A percentile compares a stretch with the other conserved stretches of the same genome.
Conservation (phyloP, 495 filamentous ascomycete genomes). For the Aspergillus ellipticus region DNA sequence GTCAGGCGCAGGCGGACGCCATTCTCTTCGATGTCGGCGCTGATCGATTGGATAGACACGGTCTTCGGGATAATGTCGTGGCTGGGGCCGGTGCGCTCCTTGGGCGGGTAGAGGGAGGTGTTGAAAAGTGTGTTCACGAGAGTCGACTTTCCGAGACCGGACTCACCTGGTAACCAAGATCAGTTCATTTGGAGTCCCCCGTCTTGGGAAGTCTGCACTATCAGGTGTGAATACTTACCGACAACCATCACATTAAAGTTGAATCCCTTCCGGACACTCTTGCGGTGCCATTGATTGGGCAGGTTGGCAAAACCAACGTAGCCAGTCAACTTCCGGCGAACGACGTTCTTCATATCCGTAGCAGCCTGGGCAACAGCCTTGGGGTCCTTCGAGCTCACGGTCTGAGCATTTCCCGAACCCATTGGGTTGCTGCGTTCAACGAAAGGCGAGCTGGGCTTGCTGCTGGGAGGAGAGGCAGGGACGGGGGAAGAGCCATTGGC, state of each 20-base stretch:
- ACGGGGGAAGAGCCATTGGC: conserved; percentile 39
- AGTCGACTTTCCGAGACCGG: conserved; percentile 97
- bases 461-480: conserved; percentile 37
- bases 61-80: conserved; percentile 99
- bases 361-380: conserved; percentile 73
- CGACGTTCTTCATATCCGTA: conserved; percentile 92
- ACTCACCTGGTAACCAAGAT: conserved; percentile 69
- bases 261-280: conserved; percentile 99
- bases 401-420: conserved; percentile 59
- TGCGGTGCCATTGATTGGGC: conserved; percentile 99
- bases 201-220: conserved; percentile 21
- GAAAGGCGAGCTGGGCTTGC: conserved; percentile 56
- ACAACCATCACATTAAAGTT: conserved; percentile 99
- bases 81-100: conserved; percentile 93
- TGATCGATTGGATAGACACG: conserved; percentile 96
- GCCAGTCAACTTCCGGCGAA: conserved; percentile 94
- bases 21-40: conserved; percentile 98
- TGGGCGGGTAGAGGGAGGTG: conserved; percentile 96
- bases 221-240: conserved; percentile 55
- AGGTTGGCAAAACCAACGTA: conserved; percentile 99
- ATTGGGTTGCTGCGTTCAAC: conserved; percentile 61
- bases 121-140: conserved; percentile 99
- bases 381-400: conserved; percentile 76
- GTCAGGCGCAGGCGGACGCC: conserved; percentile 95
- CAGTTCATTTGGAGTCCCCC: not conserved